A percentile compares a stretch with the other conserved stretches of the same genome.
Conservation (phyloP, 2,329 filamentous ascomycete genomes). For the Penicillium sp. region DNA sequence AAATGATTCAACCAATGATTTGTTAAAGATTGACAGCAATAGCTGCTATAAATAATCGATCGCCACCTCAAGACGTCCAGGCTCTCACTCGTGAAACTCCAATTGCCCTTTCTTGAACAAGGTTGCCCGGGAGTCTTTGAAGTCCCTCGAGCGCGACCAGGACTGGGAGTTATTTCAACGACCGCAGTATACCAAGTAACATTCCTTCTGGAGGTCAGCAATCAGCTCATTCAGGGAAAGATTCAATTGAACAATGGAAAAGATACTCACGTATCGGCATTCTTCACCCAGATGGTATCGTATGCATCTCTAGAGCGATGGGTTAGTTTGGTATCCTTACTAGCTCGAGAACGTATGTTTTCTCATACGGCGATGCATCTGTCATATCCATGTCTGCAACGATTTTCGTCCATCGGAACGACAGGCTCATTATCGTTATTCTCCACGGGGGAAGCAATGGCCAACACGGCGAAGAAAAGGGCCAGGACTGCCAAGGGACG, state of each 20-base stretch:
- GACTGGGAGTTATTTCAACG: neutral
- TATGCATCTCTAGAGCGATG: neutral
- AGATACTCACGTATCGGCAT: slow-evolving; percentile 8
- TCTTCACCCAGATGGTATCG: neutral
- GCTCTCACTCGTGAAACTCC: neutral
- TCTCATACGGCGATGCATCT: slow-evolving; percentile 12
- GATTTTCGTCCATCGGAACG: neutral
- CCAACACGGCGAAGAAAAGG: slow-evolving; percentile 17
- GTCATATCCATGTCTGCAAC: slow-evolving; percentile 12
- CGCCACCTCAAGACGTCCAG: neutral
- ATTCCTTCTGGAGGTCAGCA: neutral
- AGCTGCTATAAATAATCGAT: neutral
- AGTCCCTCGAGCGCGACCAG: neutral
- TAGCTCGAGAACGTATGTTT: neutral
- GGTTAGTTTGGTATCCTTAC: neutral
- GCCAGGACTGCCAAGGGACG: slow-evolving; percentile 8
- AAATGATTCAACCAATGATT: neutral
- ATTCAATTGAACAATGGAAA: neutral
- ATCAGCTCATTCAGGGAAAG: neutral
- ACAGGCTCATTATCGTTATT: neutral
- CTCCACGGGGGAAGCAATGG: slow-evolving; percentile 14
- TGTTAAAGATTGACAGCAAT: neutral
- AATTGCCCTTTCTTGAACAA: neutral
- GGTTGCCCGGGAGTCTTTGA: slow-evolving; percentile 8
- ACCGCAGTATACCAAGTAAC: neutral